Base-by-base conservation (phyloP, 768 basidiomycete genomes). In the Lentinula boryana region DNA sequence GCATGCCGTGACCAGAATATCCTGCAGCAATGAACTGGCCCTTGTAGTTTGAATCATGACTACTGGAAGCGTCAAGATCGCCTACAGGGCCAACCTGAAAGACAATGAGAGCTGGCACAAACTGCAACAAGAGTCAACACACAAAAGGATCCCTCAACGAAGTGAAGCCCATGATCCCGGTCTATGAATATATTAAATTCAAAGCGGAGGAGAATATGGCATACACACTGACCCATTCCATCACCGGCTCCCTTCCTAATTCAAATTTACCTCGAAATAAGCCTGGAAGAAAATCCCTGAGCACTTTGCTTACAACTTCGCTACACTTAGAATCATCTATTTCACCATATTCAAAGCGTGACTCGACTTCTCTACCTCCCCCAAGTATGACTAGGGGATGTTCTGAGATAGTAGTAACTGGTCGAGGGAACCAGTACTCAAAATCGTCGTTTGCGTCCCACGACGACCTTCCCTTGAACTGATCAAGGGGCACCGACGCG, bases 401-500 rank as follows among this genome's bases (percentile, higher is more conserved):
- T 8, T 69, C 68, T 7, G 33, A 60, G 60, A 49, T 61, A 57
- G 38, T 43, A 10, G 67, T 62, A 43, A 78, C 58, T 0, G 84
- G 84, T 13, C 91, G 79, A n/a, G 89, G 86, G 68, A 94, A 92
- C 88, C 89, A 93, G 68, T 93, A 94, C 64, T 91, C 87, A 66
- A 75, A 80, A 0, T 82, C 83, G 63, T 81, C 75, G 68, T 75
- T 76, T 60, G 73, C 82, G 62, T 63, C 74, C 84, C 83, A 86
- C 2, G 80, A 72, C 44, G 69, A 64, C 62, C 71, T 78, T 12
- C 44, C 48, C 3, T 75, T 76, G 27, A 86, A 69, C 15, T 76
- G 67, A 10, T 76, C 68, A 1, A 72, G 59, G 0, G 75, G 62
- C 0, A 78, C 80, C 7, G 66, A 63, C 13, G 70, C 72, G 16